These are phyloP conservation scores for Trichoderma endophyticum DNA, from an alignment of 2,329 filamentous ascomycete genomes.

Conservation along the genomic window DNA sequence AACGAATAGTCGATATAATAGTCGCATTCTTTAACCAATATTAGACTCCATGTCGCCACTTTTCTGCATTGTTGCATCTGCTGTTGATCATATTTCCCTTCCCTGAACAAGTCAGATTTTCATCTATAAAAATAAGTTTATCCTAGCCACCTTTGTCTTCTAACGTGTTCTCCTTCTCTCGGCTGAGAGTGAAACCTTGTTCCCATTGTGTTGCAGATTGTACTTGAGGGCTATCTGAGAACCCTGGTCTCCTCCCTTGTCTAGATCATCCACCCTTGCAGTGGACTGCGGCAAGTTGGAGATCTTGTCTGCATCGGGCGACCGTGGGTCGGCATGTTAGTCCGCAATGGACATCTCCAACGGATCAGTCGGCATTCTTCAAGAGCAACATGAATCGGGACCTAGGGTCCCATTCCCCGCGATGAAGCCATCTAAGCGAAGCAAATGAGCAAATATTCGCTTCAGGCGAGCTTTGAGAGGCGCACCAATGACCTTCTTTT, in stretches of 20 bases:
- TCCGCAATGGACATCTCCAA: neutral
- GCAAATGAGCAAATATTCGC: neutral
- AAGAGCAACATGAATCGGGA: neutral
- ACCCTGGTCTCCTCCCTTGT: neutral
- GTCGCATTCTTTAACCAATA: neutral
- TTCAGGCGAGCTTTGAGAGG: neutral
- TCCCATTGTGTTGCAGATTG: neutral
- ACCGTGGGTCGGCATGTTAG: neutral
- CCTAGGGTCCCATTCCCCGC: neutral
- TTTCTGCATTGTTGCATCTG: neutral
- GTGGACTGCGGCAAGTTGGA: neutral
- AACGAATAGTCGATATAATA: neutral
- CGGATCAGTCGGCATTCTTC: constrained; percentile 4
- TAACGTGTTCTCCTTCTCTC: neutral
- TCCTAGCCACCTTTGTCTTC: neutral
- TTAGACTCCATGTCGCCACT: neutral
- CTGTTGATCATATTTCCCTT: neutral
- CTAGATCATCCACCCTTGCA: neutral
- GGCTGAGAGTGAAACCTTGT: neutral
- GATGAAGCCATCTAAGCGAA: neutral
- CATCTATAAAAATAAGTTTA: neutral
- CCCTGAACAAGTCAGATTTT: neutral
- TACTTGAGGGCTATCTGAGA: neutral
- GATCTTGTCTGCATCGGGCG: neutral
- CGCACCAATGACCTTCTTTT: neutral